Evolutionary conservation across 306 rosid genomes (phyloP), one percentile per base, ranked within the genome.

Genomic region (Fagus sylvatica): DNA sequence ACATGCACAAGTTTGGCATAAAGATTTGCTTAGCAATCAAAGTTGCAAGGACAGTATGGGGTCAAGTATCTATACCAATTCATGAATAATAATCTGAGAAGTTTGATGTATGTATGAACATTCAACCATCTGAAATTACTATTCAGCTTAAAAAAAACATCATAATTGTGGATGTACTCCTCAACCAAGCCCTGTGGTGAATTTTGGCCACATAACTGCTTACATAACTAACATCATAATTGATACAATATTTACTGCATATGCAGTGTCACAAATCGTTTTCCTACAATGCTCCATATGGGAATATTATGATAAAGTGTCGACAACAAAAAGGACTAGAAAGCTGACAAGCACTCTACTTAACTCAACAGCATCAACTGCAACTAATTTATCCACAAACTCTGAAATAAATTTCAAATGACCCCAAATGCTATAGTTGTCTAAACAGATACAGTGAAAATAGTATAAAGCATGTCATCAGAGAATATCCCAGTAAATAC

Each of bases 361-460:
- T 8, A 34, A 8, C 34, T 57, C 64, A 28, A 22, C 3, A 28
- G 64, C 3, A 60, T 60, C 17, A 16, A 30, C 40, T 19, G 67
- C 39, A 12, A 12, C 1, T 19, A 60, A 66, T 40, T 6, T 16
- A 39, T 66, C 71, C 11, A 62, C 22, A 62, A 62, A 30, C n/a
- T 10, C 59, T 2, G 39, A 19, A 12, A 41, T 17, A 42, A 75
- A 34, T 48, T 5, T 19, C 34, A n/a, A 60, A 57, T 46, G 41
- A 32, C 59, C 71, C 8, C 59, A 49, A n/a, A 40, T 62, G 65
- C 40, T 48, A 74, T 22, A 41, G 77, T 53, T 69, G n/a, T 48
- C 5, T 75, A 53, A 67, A 13, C 46, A 11, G 42, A 39, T 65
- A n/a, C 71, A 65, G 8, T 22, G 32, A 30, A 10, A 15, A 36